Conservation (phyloP, 371 early-diverging fungal genomes). For the Mucor circinelloides region DNA sequence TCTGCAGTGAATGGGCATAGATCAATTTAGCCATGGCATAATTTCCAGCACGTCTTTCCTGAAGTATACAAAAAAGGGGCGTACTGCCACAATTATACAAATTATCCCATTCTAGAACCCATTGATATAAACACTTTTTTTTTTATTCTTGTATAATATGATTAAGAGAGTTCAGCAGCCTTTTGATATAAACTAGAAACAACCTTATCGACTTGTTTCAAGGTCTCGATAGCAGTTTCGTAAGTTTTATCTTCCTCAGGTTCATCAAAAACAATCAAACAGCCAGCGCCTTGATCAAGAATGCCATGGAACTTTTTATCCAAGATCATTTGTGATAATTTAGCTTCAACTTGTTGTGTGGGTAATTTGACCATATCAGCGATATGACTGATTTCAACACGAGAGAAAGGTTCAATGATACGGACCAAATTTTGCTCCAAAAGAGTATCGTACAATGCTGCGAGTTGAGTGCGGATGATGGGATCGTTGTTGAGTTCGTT, state of each 20-base stretch:
- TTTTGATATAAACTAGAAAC: slow-evolving; percentile 95
- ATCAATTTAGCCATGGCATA: too few species aligned
- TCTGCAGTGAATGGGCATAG: too few species aligned
- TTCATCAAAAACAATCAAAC: slow-evolving; percentile 93
- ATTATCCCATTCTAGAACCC: too few species aligned
- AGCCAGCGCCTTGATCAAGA: slow-evolving; percentile 96
- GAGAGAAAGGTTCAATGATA: slow-evolving; percentile 97
- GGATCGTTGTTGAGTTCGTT: slow-evolving; percentile 89
- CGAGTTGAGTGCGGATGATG: slow-evolving; percentile 89
- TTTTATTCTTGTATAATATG: background rate
- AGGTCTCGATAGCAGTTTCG: slow-evolving; percentile 89
- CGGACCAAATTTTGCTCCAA: slow-evolving; percentile 97
- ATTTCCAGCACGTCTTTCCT: too few species aligned
- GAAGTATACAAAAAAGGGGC: too few species aligned
- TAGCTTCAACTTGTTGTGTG: slow-evolving; percentile 89
- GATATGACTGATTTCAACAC: slow-evolving; percentile 95
- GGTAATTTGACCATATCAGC: slow-evolving; percentile 92
- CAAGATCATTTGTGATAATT: slow-evolving; percentile 98
- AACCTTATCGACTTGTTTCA: slow-evolving; percentile 94
- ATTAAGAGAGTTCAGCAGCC: slow-evolving; percentile 48
- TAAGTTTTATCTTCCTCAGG: slow-evolving; percentile 88
- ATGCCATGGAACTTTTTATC: slow-evolving; percentile 96
- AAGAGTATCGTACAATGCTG: slow-evolving; percentile 94
- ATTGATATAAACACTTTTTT: slow-evolving; percentile 1
- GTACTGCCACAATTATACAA: too few species aligned